Base-by-base conservation (phyloP, 2,329 filamentous ascomycete species). In the Acephala macrosclerotiorum region DNA sequence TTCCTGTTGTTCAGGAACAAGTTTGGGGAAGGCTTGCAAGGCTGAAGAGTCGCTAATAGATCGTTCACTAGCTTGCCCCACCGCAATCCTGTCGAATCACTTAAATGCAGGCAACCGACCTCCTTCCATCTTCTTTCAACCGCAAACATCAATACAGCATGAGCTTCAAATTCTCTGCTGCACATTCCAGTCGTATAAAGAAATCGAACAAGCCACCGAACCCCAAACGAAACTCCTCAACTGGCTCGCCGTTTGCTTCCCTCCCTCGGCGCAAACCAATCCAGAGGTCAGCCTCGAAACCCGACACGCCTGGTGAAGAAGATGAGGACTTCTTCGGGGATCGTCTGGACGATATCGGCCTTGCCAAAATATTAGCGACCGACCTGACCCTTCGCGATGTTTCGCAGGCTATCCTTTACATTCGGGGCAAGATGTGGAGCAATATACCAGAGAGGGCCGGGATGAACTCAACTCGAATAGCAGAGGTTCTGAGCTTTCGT, bases 401-500 rank as follows among this genome's bases (percentile, higher is more conserved):
- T 1, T 82, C 87, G 0, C 89, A 91, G 74, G 87, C 88, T 25
- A 87, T 93, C 74, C 80, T 84, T 60, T 86, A 89, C 76, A 85
- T 90, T 58, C 85, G 84, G 42, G 77, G 75, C 22, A 81, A 79
- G 72, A 91, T 91, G 85, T 93, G 92, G 79, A 84, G 82, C 45
- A 79, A 84, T 1, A 80, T 93, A 12, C 90, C 90, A 2, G 81
- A 83, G 53, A 80, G 79, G 9, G 80, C 84, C 0, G 89, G 90
- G 25, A 87, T 93, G 83, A 85, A 83, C 70, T 89, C 87, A 5
- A 85, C 84, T 22, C 82, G 88, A 12, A 87, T 88, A 16, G 82
- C 89, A 2, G 85, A 90, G 72, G 79, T 91, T 18, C 80, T 93
- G 60, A 87, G 88, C 67, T 89, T 86, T 74, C 83, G 90, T 20